Conservation (phyloP, 805 yeast genomes). For the Candida cerambycidarum region DNA sequence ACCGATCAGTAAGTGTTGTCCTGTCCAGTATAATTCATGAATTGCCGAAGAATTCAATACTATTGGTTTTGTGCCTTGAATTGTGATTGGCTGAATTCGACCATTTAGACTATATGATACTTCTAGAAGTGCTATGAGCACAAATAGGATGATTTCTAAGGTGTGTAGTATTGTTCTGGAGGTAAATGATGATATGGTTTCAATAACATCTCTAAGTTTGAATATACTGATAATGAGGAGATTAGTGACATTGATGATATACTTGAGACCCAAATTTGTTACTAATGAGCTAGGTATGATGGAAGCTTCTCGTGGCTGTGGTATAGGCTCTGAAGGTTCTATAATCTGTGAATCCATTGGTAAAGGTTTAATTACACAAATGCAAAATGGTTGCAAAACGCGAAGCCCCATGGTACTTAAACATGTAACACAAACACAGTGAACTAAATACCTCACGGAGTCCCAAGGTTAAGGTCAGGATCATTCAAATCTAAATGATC, state of each 20-base stretch:
- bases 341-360: too few species aligned
- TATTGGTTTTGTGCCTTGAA: neutral
- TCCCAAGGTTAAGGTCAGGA: conserved; percentile 14
- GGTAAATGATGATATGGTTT: neutral
- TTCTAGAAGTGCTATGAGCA: neutral
- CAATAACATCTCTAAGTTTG: conserved; percentile 5
- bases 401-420: too few species aligned
- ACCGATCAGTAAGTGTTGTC: neutral
- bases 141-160: conserved; percentile 4
- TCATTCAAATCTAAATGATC: conserved; percentile 7
- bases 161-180: neutral
- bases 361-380: too few species aligned
- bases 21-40: conserved; percentile 11
- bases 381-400: too few species aligned
- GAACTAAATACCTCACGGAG: neutral
- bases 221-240: conserved; percentile 3
- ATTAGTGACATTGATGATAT: neutral
- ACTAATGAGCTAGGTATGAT: too few species aligned
- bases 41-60: conserved; percentile 1
- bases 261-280: too few species aligned
- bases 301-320: too few species aligned
- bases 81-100: neutral
- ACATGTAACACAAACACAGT: neutral
- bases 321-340: too few species aligned
- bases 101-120: neutral